Percentiles rank a stretch among this genome's conserved stretches.
Evolutionary conservation across 1,284 basidiomycete species (phyloP).

Genomic region (Rhodotorula sp.): DNA sequence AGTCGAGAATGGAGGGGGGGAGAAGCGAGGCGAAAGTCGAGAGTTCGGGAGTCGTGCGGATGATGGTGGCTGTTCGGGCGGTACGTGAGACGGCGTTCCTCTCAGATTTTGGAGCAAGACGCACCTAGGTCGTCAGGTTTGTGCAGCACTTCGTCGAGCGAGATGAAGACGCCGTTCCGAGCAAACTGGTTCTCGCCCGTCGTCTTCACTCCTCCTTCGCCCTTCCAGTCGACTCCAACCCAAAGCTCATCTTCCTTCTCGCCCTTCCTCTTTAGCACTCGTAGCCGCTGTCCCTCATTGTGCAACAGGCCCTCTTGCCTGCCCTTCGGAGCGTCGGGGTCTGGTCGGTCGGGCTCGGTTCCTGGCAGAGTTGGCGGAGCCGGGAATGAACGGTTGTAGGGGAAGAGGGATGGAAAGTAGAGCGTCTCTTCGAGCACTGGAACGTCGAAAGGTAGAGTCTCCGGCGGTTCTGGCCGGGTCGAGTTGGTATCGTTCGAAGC

Average conservation of each 20-base stretch:
- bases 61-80: constrained; percentile 36
- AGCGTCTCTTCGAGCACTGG: constrained; percentile 61
- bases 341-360: constrained; percentile 29
- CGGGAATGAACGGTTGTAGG: constrained; percentile 34
- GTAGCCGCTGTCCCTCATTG: constrained; percentile 73
- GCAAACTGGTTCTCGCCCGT: constrained; percentile 54
- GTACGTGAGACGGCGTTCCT: constrained; percentile 50
- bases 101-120: constrained; percentile 61
- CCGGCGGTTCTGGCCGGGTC: constrained; percentile 56
- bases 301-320: constrained; percentile 68
- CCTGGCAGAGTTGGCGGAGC: constrained; percentile 35
- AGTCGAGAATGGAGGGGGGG: constrained; percentile 44
- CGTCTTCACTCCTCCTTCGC: constrained; percentile 43
- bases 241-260: constrained; percentile 36
- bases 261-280: constrained; percentile 46
- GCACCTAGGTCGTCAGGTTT: constrained; percentile 73
- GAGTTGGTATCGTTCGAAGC: constrained; percentile 26
- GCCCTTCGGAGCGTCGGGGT: constrained; percentile 43
- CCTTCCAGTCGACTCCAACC: constrained; percentile 42
- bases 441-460: constrained; percentile 63
- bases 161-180: constrained; percentile 74
- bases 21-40: constrained; percentile 46
- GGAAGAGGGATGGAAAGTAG: constrained; percentile 59
- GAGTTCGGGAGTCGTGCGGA: constrained; percentile 44
- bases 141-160: constrained; percentile 71